Conservation (phyloP, 2,329 filamentous ascomycete species). For the Sarocladium brachiariae region DNA sequence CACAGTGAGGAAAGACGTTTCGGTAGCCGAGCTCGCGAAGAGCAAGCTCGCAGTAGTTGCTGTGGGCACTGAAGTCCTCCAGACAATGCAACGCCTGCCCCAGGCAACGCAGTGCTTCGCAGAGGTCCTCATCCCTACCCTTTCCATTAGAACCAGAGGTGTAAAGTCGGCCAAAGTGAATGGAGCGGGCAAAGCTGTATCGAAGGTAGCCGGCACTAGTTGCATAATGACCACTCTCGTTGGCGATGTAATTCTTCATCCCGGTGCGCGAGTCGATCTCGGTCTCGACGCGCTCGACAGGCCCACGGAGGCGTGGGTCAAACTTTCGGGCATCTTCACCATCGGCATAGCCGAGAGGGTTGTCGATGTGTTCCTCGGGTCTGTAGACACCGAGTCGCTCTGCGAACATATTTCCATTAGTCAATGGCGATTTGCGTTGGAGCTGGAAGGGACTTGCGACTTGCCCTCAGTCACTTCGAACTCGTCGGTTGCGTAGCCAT, state of each 20-base stretch:
- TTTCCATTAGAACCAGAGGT: slow-evolving; percentile 53
- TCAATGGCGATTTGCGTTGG: not conserved
- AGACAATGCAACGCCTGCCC: slow-evolving; percentile 72
- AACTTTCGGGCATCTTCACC: slow-evolving; percentile 76
- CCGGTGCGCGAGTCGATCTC: slow-evolving; percentile 70
- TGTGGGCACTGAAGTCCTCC: slow-evolving; percentile 75
- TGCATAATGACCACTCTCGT: slow-evolving; percentile 79
- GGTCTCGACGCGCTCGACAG: slow-evolving; percentile 64
- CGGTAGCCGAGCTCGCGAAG: slow-evolving; percentile 72
- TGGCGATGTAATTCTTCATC: slow-evolving; percentile 99
- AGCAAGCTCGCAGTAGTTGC: slow-evolving; percentile 75
- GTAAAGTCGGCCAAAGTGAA: slow-evolving; percentile 72
- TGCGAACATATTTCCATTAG: slow-evolving; percentile 25
- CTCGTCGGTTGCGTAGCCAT: slow-evolving; percentile 79
- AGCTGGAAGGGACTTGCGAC: not conserved
- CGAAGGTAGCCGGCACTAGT: slow-evolving; percentile 82
- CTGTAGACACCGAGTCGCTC: slow-evolving; percentile 76
- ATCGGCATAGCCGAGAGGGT: slow-evolving; percentile 81
- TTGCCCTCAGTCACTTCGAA: slow-evolving; percentile 62
- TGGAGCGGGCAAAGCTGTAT: slow-evolving; percentile 65
- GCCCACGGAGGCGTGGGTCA: slow-evolving; percentile 74
- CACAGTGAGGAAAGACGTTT: slow-evolving; percentile 73
- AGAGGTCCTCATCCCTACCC: slow-evolving; percentile 71
- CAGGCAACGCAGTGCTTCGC: slow-evolving; percentile 68
- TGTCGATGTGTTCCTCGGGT: slow-evolving; percentile 68